Base-by-base conservation (phyloP, 2,329 filamentous ascomycete species). In the Cercospora sp. region DNA sequence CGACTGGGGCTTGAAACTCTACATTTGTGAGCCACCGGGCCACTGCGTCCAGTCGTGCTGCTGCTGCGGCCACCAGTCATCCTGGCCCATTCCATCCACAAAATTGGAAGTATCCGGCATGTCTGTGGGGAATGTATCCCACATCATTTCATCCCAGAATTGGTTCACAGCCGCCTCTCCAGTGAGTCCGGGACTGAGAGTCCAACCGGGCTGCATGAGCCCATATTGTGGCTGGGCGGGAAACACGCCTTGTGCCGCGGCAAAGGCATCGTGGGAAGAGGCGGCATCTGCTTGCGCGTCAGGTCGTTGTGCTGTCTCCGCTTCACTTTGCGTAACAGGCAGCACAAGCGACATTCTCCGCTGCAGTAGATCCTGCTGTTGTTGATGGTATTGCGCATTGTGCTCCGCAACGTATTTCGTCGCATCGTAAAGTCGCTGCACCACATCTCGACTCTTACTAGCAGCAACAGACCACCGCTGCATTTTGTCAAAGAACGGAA, bases 381-480 rank as follows among this genome's bases (percentile, higher is more conserved):
- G 67, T 18, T 71, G 69, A 23, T 73, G 66, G 16, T 70, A 72
- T 60, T 72, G 70, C 75, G 69, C 65, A 62, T 74, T 71, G 39
- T 75, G 69, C 23, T 73, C 68, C 16, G 69, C 70, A 12, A 77
- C 69, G 23, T 74, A 74, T 45, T 73, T 75, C 26, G 73, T 76
- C 8, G 80, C 81, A 64, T 80, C 76, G 69, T 82, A 82, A 13
- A 83, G 76, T 20, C 77, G 75, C 18, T 78, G 74, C 23, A 84
- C 79, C 1, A 81, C 80, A 60, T 82, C 80, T 16, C 75, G 75
- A 60, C 79, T 82, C 70, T 81, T 79, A 62, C 80, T 81, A 2
- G 82, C 82, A 7, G 81, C 80, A 16, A 82, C 80, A 26, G 81
- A 83, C 76, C 78, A 83, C 33, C 77, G 76, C 55, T 78, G 77